phyloP scores from a whole-genome alignment of 768 basidiomycete species.

The Boletus insuetus region DNA sequence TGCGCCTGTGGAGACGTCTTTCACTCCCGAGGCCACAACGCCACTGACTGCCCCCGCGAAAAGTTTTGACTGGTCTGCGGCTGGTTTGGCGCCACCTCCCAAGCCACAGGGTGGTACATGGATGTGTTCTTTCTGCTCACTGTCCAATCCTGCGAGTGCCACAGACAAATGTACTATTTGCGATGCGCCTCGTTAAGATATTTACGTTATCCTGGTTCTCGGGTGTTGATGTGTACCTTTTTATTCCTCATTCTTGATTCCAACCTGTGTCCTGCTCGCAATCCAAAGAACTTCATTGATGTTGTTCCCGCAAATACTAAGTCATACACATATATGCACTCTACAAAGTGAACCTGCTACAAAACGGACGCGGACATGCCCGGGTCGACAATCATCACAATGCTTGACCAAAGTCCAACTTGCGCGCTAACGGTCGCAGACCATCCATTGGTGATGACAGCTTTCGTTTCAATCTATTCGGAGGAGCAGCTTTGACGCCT shows the following conservation, averaged over 20 bases:
- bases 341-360: not conserved
- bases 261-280: not conserved
- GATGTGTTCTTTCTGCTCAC: conserved; percentile 39
- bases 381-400: conserved; percentile 1
- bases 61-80: conserved; percentile 39
- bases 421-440: conserved; percentile 60
- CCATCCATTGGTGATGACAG: conserved; percentile 53
- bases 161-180: conserved; percentile 50
- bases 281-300: not conserved
- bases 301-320: not conserved
- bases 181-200: conserved; percentile 38
- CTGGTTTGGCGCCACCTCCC: conserved; percentile 33
- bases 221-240: conserved; percentile 5
- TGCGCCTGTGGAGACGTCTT: not conserved
- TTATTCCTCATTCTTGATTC: conserved; percentile 13
- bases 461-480: conserved; percentile 68
- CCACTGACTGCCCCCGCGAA: conserved; percentile 10
- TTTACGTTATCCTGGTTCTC: conserved; percentile 6
- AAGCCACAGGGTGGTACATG: conserved; percentile 29
- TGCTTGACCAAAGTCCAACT: conserved; percentile 65
- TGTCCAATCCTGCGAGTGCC: conserved; percentile 46
- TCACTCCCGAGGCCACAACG: not conserved
- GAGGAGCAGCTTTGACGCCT: conserved; percentile 48
- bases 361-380: not conserved
- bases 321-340: not conserved